Evolutionary conservation across 148 eudicot species (phyloP).

Genomic region (Nyssa sinensis): DNA sequence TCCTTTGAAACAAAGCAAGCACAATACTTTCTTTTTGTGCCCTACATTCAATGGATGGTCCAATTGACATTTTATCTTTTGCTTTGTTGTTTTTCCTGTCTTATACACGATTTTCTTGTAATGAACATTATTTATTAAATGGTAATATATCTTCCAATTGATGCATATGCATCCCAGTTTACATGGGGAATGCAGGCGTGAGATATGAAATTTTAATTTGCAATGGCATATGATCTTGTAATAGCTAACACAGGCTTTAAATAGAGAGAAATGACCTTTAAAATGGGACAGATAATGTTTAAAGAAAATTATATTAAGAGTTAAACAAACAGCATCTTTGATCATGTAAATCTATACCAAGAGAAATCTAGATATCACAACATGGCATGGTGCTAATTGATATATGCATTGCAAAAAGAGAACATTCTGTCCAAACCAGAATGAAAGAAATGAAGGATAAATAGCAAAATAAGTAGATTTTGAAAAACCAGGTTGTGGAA

Average conservation of each 20-base stretch:
- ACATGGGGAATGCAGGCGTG: neutral
- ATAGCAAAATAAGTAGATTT: neutral
- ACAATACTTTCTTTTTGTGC: neutral
- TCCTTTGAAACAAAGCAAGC: too few species aligned
- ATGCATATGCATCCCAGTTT: neutral
- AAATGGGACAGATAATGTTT: neutral
- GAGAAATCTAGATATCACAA: neutral
- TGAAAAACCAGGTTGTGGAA: neutral
- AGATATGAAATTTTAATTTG: neutral
- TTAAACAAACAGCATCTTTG: neutral
- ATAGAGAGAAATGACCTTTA: neutral
- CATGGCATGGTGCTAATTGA: neutral
- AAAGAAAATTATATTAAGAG: neutral
- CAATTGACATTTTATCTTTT: neutral
- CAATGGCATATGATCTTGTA: neutral
- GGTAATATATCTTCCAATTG: neutral
- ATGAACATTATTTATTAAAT: too few species aligned
- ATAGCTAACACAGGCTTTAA: neutral
- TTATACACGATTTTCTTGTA: neutral
- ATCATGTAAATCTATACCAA: neutral
- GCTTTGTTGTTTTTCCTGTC: neutral
- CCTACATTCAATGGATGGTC: neutral
- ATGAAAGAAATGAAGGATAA: neutral
- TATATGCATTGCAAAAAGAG: neutral
- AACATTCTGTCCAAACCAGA: neutral